Conservation (phyloP, 371 early-diverging fungal genomes). For the Funneliformis caledonium region DNA sequence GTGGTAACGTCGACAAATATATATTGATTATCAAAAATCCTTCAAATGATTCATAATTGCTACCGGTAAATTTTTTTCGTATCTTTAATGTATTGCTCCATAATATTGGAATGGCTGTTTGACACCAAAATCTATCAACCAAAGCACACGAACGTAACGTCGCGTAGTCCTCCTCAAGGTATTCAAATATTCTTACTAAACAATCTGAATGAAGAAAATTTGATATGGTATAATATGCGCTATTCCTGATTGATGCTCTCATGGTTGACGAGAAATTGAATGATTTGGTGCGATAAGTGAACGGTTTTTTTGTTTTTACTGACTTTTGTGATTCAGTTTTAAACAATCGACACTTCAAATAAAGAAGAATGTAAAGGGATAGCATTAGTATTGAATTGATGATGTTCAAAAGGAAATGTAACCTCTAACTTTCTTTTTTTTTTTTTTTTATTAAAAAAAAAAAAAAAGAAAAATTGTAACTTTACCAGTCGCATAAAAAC, state of each 20-base stretch:
- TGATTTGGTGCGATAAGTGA: background rate
- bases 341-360: background rate
- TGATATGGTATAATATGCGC: background rate
- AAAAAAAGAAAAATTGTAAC: too few species aligned
- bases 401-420: too few species aligned
- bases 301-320: background rate
- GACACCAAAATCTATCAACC: constrained; percentile 27
- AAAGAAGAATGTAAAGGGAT: too few species aligned
- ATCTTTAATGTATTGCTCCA: constrained; percentile 17
- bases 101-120: background rate
- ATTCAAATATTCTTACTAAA: constrained; percentile 15
- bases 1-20: background rate
- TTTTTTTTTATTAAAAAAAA: too few species aligned
- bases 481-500: background rate
- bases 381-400: too few species aligned
- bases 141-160: constrained; percentile 20
- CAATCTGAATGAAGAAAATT: constrained; percentile 10
- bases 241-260: background rate
- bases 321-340: background rate
- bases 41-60: background rate
- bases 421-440: too few species aligned
- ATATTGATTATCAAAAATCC: constrained; percentile 7
- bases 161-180: constrained; percentile 6
- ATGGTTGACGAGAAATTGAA: background rate
- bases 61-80: too few species aligned